phyloP scores from a whole-genome alignment of 2,329 filamentous ascomycete genomes.

The Harringtonia lauricola region DNA sequence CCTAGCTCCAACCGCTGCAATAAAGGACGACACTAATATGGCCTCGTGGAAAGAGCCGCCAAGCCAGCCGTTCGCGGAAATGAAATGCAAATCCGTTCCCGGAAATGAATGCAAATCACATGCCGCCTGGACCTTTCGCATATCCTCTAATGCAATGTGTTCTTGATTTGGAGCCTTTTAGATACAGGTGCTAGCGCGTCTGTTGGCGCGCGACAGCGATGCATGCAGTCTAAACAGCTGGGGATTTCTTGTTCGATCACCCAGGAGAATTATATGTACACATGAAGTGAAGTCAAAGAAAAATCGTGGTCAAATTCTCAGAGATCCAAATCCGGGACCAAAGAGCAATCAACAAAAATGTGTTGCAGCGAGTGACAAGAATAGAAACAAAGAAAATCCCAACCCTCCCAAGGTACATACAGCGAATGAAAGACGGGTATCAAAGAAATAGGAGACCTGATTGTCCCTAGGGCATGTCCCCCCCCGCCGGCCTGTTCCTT shows the following conservation, averaged over 20 bases:
- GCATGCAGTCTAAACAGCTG: not conserved
- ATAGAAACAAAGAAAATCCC: conserved; percentile 2
- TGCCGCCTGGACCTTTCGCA: not conserved
- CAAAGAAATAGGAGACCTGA: conserved; percentile 6
- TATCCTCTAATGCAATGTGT: too few relatives aligned
- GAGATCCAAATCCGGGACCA: not conserved
- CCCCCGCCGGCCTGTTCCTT: conserved; percentile 6
- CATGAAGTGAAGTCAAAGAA: conserved; percentile 2
- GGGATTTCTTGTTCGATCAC: not conserved
- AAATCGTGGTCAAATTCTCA: not conserved
- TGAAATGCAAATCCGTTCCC: too few relatives aligned
- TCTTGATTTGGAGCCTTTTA: not conserved
- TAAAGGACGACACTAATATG: too few relatives aligned
- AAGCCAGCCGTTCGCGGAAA: too few relatives aligned
- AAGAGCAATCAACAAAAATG: conserved; percentile 2
- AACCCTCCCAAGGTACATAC: conserved; percentile 6
- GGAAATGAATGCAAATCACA: too few relatives aligned
- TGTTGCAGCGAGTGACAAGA: not conserved
- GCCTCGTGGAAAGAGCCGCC: too few relatives aligned
- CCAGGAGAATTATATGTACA: conserved; percentile 4
- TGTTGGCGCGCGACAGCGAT: not conserved
- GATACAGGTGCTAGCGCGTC: not conserved
- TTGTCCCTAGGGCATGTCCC: conserved; percentile 4
- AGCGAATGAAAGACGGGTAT: conserved; percentile 12
- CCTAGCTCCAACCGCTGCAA: too few relatives aligned